These are phyloP conservation scores for Hypoxylon lienhwacheense DNA, from an alignment of 495 filamentous ascomycete species.

Conservation along the genomic window DNA sequence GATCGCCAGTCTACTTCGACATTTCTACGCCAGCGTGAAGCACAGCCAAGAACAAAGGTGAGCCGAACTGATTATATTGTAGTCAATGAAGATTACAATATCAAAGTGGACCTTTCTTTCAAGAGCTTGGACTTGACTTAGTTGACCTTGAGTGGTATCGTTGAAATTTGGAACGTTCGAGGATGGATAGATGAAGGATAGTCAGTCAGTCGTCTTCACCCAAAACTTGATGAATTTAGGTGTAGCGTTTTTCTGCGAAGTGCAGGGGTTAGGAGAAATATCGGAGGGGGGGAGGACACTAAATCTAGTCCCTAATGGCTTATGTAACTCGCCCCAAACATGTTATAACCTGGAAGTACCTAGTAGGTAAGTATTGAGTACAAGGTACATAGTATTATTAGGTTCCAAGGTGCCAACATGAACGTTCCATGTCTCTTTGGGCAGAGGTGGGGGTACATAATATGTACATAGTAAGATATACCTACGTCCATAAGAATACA, in stretches of 20 bases:
- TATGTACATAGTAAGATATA: too few species aligned
- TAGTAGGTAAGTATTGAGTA: too few species aligned
- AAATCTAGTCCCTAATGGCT: background rate
- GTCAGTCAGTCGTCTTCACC: constrained; percentile 6
- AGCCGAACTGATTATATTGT: constrained; percentile 2
- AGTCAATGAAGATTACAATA: constrained; percentile 25
- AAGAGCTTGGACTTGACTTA: too few species aligned
- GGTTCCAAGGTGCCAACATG: too few species aligned
- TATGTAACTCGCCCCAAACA: too few species aligned
- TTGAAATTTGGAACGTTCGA: constrained; percentile 1
- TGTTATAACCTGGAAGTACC: too few species aligned
- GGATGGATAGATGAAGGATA: background rate
- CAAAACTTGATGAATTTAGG: constrained; percentile 19
- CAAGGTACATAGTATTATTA: too few species aligned
- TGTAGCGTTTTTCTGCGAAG: background rate
- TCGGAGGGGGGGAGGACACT: background rate
- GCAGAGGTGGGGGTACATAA: too few species aligned
- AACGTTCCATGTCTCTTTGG: too few species aligned
- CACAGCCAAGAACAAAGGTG: background rate
- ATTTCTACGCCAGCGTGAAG: constrained; percentile 17
- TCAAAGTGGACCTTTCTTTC: constrained; percentile 13
- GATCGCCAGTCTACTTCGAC: constrained; percentile 25
- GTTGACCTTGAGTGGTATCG: too few species aligned
- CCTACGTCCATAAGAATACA: too few species aligned
- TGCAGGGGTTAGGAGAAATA: constrained; percentile 9